These are phyloP conservation scores for Agrocybe pediades DNA, from an alignment of 768 basidiomycete genomes.

Conservation along the genomic window DNA sequence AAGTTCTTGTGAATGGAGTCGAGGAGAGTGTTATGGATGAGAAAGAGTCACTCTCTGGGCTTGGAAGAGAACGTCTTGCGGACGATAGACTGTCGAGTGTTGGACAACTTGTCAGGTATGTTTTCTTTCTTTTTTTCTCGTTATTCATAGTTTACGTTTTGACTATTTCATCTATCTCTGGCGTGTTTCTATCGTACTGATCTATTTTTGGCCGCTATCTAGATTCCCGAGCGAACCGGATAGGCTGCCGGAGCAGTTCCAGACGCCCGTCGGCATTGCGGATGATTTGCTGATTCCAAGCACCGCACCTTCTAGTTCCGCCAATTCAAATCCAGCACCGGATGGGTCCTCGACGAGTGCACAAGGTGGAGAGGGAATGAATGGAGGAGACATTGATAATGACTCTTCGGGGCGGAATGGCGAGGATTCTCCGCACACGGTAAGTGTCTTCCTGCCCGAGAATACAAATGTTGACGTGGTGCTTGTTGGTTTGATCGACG, in stretches of 20 bases:
- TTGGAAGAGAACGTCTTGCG: conserved; percentile 77
- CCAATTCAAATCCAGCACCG: conserved; percentile 1
- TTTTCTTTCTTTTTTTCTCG: conserved; percentile 10
- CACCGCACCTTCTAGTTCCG: conserved; percentile 10
- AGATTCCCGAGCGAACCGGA: conserved; percentile 62
- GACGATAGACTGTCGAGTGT: conserved; percentile 70
- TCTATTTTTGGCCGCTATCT: conserved; percentile 14
- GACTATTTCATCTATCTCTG: background rate
- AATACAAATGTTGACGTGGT: conserved; percentile 12
- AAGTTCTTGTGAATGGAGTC: conserved; percentile 41
- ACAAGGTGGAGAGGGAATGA: conserved; percentile 4
- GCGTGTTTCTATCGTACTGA: conserved; percentile 2
- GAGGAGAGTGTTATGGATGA: conserved; percentile 68
- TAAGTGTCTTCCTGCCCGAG: conserved; percentile 21
- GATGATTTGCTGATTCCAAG: conserved; percentile 54
- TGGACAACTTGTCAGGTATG: conserved; percentile 69
- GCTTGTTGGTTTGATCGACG: conserved; percentile 10
- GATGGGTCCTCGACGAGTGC: background rate
- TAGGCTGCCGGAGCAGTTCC: conserved; percentile 60
- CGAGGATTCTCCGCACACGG: conserved; percentile 31
- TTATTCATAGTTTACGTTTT: background rate
- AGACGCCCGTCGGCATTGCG: conserved; percentile 60
- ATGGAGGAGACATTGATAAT: conserved; percentile 17
- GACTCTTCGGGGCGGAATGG: conserved; percentile 20
- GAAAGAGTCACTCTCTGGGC: conserved; percentile 71